Evolutionary conservation across 306 rosid species (phyloP), one percentile per base, ranked within the genome.

Genomic region (Purshia tridentata): DNA sequence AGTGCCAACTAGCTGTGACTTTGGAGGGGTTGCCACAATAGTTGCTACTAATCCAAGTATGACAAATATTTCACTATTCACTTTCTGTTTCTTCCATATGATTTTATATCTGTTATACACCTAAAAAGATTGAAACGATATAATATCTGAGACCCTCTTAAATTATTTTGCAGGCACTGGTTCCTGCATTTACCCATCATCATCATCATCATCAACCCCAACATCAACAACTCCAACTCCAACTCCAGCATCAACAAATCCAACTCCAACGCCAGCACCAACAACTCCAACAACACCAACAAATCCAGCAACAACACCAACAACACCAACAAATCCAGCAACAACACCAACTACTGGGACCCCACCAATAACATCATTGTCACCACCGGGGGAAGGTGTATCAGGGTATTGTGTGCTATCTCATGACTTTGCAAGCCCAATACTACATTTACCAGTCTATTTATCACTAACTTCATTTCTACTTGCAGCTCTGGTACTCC

Each of bases 21-120:
- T 94, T 76, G 96, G 96, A 69, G 97, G 99, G 56, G 14, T 78
- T 72, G 99, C 98, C 47, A 78, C 86, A 56, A 6, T 87, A 69
- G 90, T 86, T 61, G 77, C 16, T 72, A 56, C 86, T 80, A 94
- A 90, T 77, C 98, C 99, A 44, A 94, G 99, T 94, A 84, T 75
- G 89, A 70, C 11, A 44, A 8, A 10, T 49, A n/a, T 20, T 70
- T 37, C 11, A 56, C 16, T 14, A 9, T 35, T 47, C 60, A 22
- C 19, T 47, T 73, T 58, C 48, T 29, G 68, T 70, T 73, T 58
- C 47, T 78, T 61, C 6, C 18, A 19, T 9, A 22, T 58, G 45
- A 6, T 48, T 9, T 61, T 6, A 58, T 58, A 58, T 35, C 7
- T 39, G 19, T 15, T 56, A 55, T 8, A 67, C 6, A 23, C 20